These are phyloP conservation scores for Phytophthora litchii DNA, from an alignment of 352 stramenopile genomes.

Conservation along the genomic window DNA sequence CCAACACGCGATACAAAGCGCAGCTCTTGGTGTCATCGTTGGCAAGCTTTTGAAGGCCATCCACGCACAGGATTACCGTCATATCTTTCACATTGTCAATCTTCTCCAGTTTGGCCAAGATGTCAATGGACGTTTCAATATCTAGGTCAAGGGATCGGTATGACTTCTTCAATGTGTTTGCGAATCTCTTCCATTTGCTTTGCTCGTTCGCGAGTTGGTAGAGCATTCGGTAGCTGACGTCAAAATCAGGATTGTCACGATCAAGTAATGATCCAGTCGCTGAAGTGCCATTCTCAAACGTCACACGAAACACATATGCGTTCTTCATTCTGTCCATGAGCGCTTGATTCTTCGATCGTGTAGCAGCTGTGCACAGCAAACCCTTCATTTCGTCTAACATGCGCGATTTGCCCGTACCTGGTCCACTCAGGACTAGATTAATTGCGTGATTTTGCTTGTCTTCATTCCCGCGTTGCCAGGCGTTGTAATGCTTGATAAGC, in stretches of 20 bases:
- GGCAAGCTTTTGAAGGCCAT: not conserved
- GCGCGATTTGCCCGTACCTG: conserved; percentile 29
- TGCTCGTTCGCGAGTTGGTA: conserved; percentile 28
- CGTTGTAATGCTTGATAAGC: conserved; percentile 6
- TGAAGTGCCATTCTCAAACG: not conserved
- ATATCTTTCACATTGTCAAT: conserved; percentile 1
- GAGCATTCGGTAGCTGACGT: conserved; percentile 34
- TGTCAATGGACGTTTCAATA: not conserved
- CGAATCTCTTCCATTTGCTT: no score
- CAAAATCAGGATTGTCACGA: not conserved
- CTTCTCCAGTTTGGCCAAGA: not conserved
- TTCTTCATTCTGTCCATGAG: conserved; percentile 7
- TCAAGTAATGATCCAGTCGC: not conserved
- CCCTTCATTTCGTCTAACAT: conserved; percentile 36
- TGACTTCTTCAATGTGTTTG: no score
- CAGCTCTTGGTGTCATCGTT: not conserved
- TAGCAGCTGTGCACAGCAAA: conserved; percentile 28
- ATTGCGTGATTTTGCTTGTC: conserved; percentile 19
- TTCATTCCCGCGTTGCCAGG: not conserved
- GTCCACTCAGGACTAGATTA: conserved; percentile 20
- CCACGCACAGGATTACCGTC: not conserved
- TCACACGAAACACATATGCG: conserved; percentile 11
- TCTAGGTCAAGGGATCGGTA: no score
- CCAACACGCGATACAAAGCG: not conserved
- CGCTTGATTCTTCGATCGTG: conserved; percentile 2